Percentiles rank a stretch among this genome's conserved stretches.
These are phyloP conservation scores for Melanomma pulvis-pyrius DNA, from an alignment of 495 filamentous ascomycete species.

Conservation along the genomic window DNA sequence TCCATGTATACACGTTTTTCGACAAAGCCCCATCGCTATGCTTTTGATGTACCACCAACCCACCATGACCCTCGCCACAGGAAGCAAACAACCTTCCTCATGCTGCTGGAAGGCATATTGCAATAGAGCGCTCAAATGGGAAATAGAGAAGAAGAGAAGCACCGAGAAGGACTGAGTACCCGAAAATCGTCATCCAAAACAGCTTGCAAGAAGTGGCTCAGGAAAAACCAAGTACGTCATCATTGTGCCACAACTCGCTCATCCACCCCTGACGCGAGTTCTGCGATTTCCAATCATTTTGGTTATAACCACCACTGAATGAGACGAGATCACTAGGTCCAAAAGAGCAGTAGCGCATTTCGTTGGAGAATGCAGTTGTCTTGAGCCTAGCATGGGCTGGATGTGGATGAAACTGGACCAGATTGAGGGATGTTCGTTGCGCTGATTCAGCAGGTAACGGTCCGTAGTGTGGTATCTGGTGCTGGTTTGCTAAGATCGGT, in stretches of 20 bases:
- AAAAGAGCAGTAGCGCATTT: neutral
- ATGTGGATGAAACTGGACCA: neutral
- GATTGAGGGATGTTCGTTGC: neutral
- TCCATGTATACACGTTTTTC: neutral
- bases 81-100: too few relatives aligned
- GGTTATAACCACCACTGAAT: too few relatives aligned
- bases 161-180: too few relatives aligned
- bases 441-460: neutral
- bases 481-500: neutral
- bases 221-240: too few relatives aligned
- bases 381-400: neutral
- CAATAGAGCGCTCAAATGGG: too few relatives aligned
- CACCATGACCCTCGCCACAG: neutral
- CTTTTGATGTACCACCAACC: neutral
- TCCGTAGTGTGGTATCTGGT: neutral
- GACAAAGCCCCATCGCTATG: neutral
- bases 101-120: neutral
- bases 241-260: too few relatives aligned
- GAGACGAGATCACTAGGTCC: too few relatives aligned
- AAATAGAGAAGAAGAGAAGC: too few relatives aligned
- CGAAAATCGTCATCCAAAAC: too few relatives aligned
- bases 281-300: too few relatives aligned
- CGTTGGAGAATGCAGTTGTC: neutral
- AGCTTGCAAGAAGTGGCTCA: too few relatives aligned
- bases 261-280: too few relatives aligned